Evolutionary conservation across 225 moss, liverwort and hornwort genomes (phyloP).

Genomic region (Pleurozium schreberi): DNA sequence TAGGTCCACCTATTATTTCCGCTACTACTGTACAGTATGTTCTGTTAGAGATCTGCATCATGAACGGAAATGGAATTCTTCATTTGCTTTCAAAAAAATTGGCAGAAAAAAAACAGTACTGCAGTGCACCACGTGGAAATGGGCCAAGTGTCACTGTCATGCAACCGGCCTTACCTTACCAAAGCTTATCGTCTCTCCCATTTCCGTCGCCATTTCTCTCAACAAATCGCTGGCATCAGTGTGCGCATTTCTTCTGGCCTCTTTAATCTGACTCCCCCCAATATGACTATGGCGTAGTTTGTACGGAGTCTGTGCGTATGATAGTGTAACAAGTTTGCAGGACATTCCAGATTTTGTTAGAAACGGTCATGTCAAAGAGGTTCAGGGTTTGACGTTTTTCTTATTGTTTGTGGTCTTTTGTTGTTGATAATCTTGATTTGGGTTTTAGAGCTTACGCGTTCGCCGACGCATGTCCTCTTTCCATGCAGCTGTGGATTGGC

Average conservation of each 20-base stretch:
- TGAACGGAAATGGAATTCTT: neutral
- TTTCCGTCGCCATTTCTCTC: neutral
- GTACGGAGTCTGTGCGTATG: neutral
- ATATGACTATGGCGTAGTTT: neutral
- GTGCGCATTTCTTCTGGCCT: neutral
- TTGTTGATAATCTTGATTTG: neutral
- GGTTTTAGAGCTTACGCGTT: neutral
- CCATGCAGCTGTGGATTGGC: neutral
- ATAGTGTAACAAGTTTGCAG: neutral
- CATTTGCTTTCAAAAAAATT: neutral
- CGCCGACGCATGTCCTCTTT: neutral
- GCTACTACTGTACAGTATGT: neutral
- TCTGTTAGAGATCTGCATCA: no score
- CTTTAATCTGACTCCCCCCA: neutral
- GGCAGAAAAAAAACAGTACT: neutral
- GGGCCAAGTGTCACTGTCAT: conserved; percentile 11
- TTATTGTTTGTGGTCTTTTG: neutral
- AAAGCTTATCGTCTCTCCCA: neutral
- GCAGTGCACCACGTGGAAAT: neutral
- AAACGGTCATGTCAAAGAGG: neutral
- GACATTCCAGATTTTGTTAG: neutral
- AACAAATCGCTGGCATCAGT: neutral
- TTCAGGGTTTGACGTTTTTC: neutral
- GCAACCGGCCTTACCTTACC: neutral
- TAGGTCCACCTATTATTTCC: neutral